These are phyloP conservation scores for Eurotiales sp. DNA, from an alignment of 2,329 filamentous ascomycete species.

Conservation along the genomic window DNA sequence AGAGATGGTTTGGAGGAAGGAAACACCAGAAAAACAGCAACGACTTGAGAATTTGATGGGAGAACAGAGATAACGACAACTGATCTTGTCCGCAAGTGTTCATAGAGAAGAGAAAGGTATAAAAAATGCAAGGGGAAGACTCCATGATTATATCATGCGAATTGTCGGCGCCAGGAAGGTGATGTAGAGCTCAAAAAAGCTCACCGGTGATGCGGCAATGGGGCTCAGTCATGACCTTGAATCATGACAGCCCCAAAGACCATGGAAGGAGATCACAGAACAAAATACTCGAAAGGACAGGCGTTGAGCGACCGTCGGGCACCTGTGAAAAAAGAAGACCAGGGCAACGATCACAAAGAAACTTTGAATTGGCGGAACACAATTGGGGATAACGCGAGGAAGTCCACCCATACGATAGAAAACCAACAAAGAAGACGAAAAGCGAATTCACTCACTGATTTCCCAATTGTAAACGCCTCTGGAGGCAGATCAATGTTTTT, in stretches of 20 bases:
- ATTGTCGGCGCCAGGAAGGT: background rate
- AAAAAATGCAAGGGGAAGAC: background rate
- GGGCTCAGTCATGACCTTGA: background rate
- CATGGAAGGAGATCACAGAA: background rate
- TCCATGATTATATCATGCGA: slow-evolving; percentile 3
- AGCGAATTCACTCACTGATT: slow-evolving; percentile 2
- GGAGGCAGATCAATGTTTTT: slow-evolving; percentile 14
- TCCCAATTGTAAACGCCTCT: slow-evolving; percentile 8
- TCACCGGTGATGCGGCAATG: background rate
- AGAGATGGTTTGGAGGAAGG: background rate
- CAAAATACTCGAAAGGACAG: background rate
- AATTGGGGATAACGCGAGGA: background rate
- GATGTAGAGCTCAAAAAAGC: background rate
- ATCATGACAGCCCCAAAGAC: background rate
- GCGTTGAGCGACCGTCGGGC: background rate
- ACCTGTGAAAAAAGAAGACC: slow-evolving; percentile 3
- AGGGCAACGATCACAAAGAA: background rate
- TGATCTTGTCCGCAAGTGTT: background rate
- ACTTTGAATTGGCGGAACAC: background rate
- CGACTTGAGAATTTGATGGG: background rate
- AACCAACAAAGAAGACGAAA: background rate
- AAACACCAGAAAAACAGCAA: background rate
- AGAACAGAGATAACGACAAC: background rate
- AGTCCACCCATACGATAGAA: background rate
- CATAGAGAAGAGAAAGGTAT: background rate